Evolutionary conservation across 2,329 filamentous ascomycete species (phyloP).

Genomic region (Pyrenophora seminiperda): DNA sequence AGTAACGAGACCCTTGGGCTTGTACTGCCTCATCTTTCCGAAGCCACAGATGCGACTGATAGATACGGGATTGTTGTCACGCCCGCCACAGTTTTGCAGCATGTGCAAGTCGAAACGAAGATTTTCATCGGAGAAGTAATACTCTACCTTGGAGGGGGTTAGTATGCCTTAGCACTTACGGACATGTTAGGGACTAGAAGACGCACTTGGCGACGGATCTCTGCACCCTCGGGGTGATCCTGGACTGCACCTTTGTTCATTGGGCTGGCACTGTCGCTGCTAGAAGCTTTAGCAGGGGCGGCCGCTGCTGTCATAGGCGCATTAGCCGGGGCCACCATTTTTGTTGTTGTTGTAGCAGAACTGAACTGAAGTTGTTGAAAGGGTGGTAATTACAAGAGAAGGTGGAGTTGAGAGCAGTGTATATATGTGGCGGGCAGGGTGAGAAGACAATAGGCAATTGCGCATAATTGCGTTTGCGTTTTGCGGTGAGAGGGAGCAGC

Average conservation of each 20-base stretch:
- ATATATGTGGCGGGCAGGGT: background rate
- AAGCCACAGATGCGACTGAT: constrained; percentile 53
- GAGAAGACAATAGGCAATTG: background rate
- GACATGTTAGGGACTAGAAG: background rate
- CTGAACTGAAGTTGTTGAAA: background rate
- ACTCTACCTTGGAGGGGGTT: constrained; percentile 51
- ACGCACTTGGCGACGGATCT: constrained; percentile 40
- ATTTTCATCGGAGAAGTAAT: constrained; percentile 58
- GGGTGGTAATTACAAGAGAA: background rate
- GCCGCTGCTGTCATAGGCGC: background rate
- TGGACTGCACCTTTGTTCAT: background rate
- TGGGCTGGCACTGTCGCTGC: background rate
- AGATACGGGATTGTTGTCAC: constrained; percentile 51
- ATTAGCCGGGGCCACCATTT: constrained; percentile 6
- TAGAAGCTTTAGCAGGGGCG: background rate
- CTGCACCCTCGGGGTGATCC: constrained; percentile 36
- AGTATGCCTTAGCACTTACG: background rate
- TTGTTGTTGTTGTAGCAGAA: background rate
- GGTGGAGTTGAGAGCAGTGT: background rate
- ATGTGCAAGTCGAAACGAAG: constrained; percentile 51
- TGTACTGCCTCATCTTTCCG: constrained; percentile 54
- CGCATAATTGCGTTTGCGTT: background rate
- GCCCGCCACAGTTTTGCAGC: constrained; percentile 48
- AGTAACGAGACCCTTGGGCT: constrained; percentile 47
- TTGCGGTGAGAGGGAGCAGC: constrained; percentile 10